phyloP scores from a whole-genome alignment of 73 alveolate genomes.

The Uronychia binucleata region DNA sequence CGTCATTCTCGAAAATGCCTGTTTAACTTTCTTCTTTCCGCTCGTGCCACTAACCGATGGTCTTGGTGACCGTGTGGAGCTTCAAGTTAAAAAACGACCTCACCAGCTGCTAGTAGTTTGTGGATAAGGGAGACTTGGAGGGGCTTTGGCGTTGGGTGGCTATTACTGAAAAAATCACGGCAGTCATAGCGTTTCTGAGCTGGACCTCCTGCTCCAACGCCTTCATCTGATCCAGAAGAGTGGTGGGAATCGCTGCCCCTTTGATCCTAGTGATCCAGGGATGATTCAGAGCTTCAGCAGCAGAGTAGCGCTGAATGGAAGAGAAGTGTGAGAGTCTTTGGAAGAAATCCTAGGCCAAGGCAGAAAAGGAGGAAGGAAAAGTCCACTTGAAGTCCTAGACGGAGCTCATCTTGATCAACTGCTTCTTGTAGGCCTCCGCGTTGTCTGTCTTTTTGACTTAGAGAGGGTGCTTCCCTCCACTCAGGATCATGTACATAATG shows the following conservation, averaged over 20 bases:
- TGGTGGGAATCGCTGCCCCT: conserved; percentile 61
- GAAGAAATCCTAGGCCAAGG: conserved; percentile 68
- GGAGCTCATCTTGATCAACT: conserved; percentile 40
- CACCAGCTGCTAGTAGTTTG: not conserved
- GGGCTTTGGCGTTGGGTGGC: too few relatives aligned
- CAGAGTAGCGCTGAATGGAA: conserved; percentile 67
- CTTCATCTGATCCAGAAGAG: conserved; percentile 62
- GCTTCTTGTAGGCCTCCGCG: conserved; percentile 54
- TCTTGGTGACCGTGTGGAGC: conserved; percentile 36
- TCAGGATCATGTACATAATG: conserved; percentile 69
- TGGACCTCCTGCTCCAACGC: conserved; percentile 25
- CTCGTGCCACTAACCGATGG: conserved; percentile 43
- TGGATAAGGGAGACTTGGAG: too few relatives aligned
- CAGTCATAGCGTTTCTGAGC: not conserved
- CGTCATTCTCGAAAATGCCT: conserved; percentile 27
- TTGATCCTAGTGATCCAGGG: conserved; percentile 80
- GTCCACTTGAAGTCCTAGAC: conserved; percentile 39
- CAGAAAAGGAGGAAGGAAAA: conserved; percentile 3
- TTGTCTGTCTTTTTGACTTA: conserved; percentile 38
- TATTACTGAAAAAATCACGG: not conserved
- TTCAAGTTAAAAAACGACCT: not conserved
- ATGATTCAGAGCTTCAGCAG: conserved; percentile 67
- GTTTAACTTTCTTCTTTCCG: not conserved
- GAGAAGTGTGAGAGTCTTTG: conserved; percentile 63
- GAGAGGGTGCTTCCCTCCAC: conserved; percentile 78